These are phyloP conservation scores for Tripidium arundinaceum DNA, from an alignment of 202 grass and related monocot species.

Conservation along the genomic window DNA sequence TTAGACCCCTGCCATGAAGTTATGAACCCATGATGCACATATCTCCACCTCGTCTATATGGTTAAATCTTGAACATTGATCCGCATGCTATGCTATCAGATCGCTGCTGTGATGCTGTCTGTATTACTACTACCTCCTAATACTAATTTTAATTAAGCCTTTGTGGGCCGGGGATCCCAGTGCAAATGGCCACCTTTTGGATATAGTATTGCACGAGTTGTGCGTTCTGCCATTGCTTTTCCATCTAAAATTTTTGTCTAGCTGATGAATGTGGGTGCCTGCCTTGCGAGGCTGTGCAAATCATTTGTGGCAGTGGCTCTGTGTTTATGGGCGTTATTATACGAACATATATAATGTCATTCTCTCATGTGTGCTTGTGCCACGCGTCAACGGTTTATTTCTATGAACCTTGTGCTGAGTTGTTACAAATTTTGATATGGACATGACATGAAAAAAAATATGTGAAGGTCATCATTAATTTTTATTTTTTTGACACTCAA, in stretches of 20 bases:
- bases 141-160: conserved; percentile 1
- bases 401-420: neutral
- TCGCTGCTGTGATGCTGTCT: neutral
- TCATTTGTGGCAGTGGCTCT: conserved; percentile 11
- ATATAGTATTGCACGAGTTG: conserved; percentile 6
- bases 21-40: neutral
- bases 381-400: neutral
- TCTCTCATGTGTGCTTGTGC: neutral
- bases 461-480: neutral
- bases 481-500: neutral
- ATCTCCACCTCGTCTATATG: neutral
- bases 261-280: conserved; percentile 24
- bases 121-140: neutral
- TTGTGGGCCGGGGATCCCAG: neutral
- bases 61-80: neutral
- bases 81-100: conserved; percentile 1
- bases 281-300: conserved; percentile 18
- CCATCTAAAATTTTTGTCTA: conserved; percentile 17
- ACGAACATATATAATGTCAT: neutral
- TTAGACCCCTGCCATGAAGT: neutral
- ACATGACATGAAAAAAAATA: too few species aligned
- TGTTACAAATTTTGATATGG: neutral
- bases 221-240: conserved; percentile 5
- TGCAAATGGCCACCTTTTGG: conserved; percentile 1
- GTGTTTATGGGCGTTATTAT: neutral